phyloP scores from a whole-genome alignment of 1,284 basidiomycete species.

The Papiliotrema fonsecae region DNA sequence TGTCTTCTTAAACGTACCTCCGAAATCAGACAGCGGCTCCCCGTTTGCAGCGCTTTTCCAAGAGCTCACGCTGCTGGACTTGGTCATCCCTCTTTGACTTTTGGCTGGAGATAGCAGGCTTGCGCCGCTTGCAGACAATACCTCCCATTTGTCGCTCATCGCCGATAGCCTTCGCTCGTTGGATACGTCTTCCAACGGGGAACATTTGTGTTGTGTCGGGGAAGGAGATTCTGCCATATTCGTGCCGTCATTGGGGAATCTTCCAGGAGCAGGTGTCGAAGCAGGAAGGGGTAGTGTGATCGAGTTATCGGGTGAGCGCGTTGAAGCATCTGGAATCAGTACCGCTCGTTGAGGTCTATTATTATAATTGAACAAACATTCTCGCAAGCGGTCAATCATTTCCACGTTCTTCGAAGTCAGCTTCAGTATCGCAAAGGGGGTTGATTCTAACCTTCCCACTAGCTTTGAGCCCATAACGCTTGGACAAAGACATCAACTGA shows the following conservation, averaged over 20 bases:
- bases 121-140: slow-evolving; percentile 31
- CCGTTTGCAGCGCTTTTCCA: slow-evolving; percentile 45
- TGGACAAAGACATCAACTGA: slow-evolving; percentile 44
- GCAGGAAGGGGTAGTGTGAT: slow-evolving; percentile 18
- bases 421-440: neutral
- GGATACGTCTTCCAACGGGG: neutral
- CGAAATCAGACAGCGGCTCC: slow-evolving; percentile 29
- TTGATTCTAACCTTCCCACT: slow-evolving; percentile 39
- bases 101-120: slow-evolving; percentile 31
- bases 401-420: slow-evolving; percentile 30
- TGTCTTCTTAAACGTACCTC: slow-evolving; percentile 10
- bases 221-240: too few relatives aligned
- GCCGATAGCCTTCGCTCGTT: neutral
- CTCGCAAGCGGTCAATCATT: slow-evolving; percentile 35
- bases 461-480: slow-evolving; percentile 42
- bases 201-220: neutral
- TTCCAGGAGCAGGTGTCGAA: slow-evolving; percentile 12
- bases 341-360: neutral
- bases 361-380: slow-evolving; percentile 16
- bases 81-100: slow-evolving; percentile 6
- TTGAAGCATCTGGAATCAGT: slow-evolving; percentile 14
- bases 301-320: slow-evolving; percentile 4
- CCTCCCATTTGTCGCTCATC: slow-evolving; percentile 32
- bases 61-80: slow-evolving; percentile 18
- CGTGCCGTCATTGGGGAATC: too few relatives aligned